These are phyloP conservation scores for Lepidium africanum DNA, from an alignment of 345 rosid species.

Conservation along the genomic window DNA sequence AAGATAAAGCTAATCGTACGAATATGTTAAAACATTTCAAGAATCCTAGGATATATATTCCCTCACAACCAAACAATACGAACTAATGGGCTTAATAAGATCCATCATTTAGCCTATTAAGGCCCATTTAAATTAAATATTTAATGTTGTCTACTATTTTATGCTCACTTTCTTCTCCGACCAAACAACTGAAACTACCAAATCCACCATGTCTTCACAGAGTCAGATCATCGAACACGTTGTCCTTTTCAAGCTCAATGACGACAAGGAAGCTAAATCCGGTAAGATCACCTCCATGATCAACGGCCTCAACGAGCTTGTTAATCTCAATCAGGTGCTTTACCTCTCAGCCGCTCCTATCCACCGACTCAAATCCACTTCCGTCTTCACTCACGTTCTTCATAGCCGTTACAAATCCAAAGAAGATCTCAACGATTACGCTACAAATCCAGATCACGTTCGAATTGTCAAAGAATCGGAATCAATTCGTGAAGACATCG, in stretches of 20 bases:
- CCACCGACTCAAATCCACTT: constrained; percentile 30
- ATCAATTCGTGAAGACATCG: constrained; percentile 65
- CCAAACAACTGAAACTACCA: neutral
- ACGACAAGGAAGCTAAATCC: constrained; percentile 32
- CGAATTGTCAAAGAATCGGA: constrained; percentile 44
- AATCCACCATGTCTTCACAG: constrained; percentile 1
- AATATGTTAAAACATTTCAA: neutral
- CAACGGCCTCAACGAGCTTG: constrained; percentile 45
- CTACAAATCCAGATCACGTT: constrained; percentile 57
- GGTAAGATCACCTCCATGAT: constrained; percentile 45
- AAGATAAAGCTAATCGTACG: constrained; percentile 10
- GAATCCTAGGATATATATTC: neutral
- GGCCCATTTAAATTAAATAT: neutral
- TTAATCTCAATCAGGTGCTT: constrained; percentile 48
- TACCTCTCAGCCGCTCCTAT: constrained; percentile 59
- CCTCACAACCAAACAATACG: neutral
- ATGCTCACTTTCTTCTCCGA: neutral
- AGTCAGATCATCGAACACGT: constrained; percentile 49
- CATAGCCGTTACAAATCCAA: constrained; percentile 77
- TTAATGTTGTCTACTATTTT: neutral
- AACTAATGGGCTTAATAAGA: neutral
- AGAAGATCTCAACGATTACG: constrained; percentile 44
- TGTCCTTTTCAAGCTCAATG: constrained; percentile 75
- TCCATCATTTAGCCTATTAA: neutral
- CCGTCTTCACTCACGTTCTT: constrained; percentile 73